Evolutionary conservation across 2,329 filamentous ascomycete species (phyloP).

Genomic region (Chalaropsis thielavioides): DNA sequence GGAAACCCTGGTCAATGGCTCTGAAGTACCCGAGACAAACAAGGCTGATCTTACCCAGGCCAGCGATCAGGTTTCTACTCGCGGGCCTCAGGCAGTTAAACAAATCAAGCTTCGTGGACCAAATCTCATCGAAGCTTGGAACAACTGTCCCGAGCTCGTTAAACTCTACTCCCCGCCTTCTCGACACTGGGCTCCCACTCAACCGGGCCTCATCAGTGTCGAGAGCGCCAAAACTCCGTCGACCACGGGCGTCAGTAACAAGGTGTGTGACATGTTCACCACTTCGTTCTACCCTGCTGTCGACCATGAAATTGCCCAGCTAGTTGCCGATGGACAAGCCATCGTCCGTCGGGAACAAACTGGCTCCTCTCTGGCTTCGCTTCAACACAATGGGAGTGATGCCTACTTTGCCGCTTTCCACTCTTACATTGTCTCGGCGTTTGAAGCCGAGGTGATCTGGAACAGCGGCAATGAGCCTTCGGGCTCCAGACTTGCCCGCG

Average conservation of each 20-base stretch:
- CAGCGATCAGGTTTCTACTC: neutral
- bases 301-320: neutral
- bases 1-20: neutral
- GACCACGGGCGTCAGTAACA: neutral
- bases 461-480: neutral
- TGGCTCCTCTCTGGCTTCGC: neutral
- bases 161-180: neutral
- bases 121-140: conserved; percentile 2
- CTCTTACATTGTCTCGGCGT: neutral
- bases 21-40: neutral
- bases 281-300: neutral
- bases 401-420: conserved; percentile 6
- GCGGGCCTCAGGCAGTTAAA: neutral
- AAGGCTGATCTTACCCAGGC: neutral
- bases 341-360: neutral
- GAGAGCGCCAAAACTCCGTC: neutral
- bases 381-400: neutral
- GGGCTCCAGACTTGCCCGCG: neutral
- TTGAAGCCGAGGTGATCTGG: conserved; percentile 1
- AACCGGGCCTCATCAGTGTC: neutral
- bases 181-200: neutral
- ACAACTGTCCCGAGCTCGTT: neutral
- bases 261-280: neutral
- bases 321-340: neutral
- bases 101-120: neutral